Evolutionary conservation across 2,329 filamentous ascomycete species (phyloP).

Genomic region (Botrytis sinoallii): DNA sequence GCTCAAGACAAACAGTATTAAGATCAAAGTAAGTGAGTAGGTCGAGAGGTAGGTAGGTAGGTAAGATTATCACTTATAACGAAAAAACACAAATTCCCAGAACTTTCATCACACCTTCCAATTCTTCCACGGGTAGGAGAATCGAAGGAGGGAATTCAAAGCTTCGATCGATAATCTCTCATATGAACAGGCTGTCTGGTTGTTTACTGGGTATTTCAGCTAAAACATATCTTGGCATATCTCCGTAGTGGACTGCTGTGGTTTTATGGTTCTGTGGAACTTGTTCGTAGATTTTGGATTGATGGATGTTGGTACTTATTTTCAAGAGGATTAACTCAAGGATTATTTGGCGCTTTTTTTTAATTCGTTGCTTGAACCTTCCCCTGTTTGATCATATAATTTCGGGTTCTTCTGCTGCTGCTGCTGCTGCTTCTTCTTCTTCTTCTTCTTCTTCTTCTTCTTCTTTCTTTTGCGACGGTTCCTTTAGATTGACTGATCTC

Average conservation of each 20-base stretch:
- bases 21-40: not conserved
- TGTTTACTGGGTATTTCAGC: not conserved
- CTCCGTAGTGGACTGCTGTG: not conserved
- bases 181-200: not conserved
- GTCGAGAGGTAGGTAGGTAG: not conserved
- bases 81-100: not conserved
- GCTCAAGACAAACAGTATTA: not conserved
- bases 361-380: not conserved
- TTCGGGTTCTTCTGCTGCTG: not conserved
- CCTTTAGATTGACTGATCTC: not conserved
- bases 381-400: not conserved
- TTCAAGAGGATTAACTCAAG: slow-evolving; percentile 8
- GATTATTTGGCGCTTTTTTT: slow-evolving; percentile 7
- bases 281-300: not conserved
- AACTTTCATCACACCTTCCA: slow-evolving; percentile 10
- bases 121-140: not conserved
- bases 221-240: slow-evolving; percentile 10
- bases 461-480: not conserved
- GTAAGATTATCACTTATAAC: not conserved
- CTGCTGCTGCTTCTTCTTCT: not conserved
- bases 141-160: not conserved
- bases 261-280: slow-evolving; percentile 3
- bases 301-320: slow-evolving; percentile 6
- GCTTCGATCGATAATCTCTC: not conserved
- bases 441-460: not conserved